A percentile compares a stretch with the other conserved stretches of the same genome.
Conservation (phyloP, 2,329 filamentous ascomycete genomes). For the Arthrinium phaeospermum region DNA sequence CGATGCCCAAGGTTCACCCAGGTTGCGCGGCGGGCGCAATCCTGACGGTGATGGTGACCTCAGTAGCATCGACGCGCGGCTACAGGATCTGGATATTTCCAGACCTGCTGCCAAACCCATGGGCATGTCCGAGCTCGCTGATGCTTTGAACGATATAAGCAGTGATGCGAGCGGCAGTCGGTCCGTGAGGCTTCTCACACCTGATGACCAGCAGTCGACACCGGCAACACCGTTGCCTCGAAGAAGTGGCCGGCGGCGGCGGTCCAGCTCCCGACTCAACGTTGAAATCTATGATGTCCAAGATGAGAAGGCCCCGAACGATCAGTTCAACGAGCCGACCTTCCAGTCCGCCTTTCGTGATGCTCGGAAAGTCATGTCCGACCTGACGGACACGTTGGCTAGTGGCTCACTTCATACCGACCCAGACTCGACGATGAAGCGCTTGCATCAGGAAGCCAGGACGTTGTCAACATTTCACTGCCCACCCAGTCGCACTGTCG, state of each 20-base stretch:
- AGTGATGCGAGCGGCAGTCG: not conserved
- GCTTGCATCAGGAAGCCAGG: not conserved
- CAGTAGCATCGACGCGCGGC: not conserved
- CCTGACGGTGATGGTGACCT: not conserved
- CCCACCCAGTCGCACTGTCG: not conserved
- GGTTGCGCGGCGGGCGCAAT: not conserved
- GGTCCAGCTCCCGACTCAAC: constrained; percentile 23
- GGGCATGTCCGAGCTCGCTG: constrained; percentile 3
- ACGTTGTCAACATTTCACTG: not conserved
- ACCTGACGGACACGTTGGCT: constrained; percentile 40
- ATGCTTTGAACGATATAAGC: not conserved
- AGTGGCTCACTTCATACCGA: constrained; percentile 43
- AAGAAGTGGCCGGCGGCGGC: constrained; percentile 1
- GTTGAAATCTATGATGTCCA: constrained; percentile 23
- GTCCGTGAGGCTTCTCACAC: not conserved
- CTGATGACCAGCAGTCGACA: not conserved
- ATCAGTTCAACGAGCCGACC: constrained; percentile 42
- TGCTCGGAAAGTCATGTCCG: constrained; percentile 40
- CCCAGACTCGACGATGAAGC: constrained; percentile 45
- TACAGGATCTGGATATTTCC: not conserved
- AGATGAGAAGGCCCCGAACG: constrained; percentile 41
- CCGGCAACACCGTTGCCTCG: not conserved
- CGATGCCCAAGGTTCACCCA: not conserved
- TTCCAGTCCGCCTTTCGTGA: constrained; percentile 43
- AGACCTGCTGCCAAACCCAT: not conserved